Evolutionary conservation across 2,329 filamentous ascomycete genomes (phyloP).

Genomic region (Colletotrichum sp.): DNA sequence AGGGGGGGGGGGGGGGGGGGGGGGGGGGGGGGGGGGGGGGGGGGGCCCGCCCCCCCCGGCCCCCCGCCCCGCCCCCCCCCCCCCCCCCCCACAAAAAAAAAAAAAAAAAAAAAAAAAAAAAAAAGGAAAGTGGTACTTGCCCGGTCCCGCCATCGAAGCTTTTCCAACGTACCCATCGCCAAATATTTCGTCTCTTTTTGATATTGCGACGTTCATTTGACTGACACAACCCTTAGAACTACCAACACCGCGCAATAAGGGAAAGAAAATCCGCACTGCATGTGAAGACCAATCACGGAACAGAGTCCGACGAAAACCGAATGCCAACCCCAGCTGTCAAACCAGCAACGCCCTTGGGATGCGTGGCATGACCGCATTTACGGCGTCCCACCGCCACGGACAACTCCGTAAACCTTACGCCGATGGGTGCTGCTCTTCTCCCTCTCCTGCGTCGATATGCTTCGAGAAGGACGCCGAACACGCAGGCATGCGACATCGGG

Average conservation of each 20-base stretch:
- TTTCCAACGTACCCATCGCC: not conserved
- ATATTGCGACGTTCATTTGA: not conserved
- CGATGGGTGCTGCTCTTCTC: not conserved
- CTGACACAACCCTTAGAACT: not conserved
- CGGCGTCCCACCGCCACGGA: not conserved
- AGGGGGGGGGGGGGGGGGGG: too few relatives aligned
- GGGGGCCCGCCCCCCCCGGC: too few relatives aligned
- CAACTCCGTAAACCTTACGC: not conserved
- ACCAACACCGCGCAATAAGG: not conserved
- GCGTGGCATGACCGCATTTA: not conserved
- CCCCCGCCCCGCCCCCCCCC: too few relatives aligned
- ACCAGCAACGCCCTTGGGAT: not conserved
- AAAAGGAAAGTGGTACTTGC: not conserved
- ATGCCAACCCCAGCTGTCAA: not conserved
- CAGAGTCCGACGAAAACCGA: not conserved
- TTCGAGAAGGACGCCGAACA: conserved; percentile 3
- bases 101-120: not conserved
- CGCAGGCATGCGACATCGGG: not conserved
- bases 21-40: too few relatives aligned
- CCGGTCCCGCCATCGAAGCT: not conserved
- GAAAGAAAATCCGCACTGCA: not conserved
- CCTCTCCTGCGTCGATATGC: not conserved
- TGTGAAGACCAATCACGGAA: not conserved
- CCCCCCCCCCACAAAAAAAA: too few relatives aligned
- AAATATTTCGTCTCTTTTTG: not conserved